These are phyloP conservation scores for Penicillium alfredii DNA, from an alignment of 495 filamentous ascomycete genomes.

Conservation along the genomic window DNA sequence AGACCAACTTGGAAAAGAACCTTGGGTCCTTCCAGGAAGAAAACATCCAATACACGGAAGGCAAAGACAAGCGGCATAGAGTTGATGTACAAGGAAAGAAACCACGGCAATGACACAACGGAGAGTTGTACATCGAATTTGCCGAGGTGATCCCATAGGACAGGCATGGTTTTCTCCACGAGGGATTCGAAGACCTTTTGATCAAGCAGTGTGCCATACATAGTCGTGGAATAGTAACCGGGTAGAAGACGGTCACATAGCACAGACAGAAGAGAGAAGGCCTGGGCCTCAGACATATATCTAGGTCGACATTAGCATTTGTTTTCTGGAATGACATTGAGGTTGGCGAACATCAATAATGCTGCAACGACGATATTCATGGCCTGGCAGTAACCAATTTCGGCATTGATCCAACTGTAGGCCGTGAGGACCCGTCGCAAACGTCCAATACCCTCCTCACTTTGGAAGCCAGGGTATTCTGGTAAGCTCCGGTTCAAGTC, in stretches of 20 bases:
- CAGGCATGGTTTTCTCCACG: conserved; percentile 97
- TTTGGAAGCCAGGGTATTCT: conserved; percentile 96
- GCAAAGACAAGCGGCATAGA: conserved; percentile 98
- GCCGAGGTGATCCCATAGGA: conserved; percentile 93
- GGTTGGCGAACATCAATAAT: conserved; percentile 65
- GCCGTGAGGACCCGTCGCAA: conserved; percentile 86
- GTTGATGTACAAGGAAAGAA: conserved; percentile 96
- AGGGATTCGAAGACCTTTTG: conserved; percentile 95
- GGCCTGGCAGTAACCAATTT: conserved; percentile 96
- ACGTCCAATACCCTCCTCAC: conserved; percentile 87
- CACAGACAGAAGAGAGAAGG: conserved; percentile 88
- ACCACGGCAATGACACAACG: conserved; percentile 96
- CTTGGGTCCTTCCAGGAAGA: conserved; percentile 96
- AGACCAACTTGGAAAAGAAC: conserved; percentile 95
- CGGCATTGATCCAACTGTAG: conserved; percentile 92
- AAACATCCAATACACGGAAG: conserved; percentile 92
- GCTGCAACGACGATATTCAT: conserved; percentile 99
- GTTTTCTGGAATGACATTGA: neutral
- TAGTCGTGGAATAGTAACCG: conserved; percentile 95
- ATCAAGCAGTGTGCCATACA: conserved; percentile 96
- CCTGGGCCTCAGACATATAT: conserved; percentile 95
- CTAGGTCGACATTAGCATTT: conserved; percentile 37
- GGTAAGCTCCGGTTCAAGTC: conserved; percentile 93
- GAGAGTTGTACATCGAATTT: conserved; percentile 98
- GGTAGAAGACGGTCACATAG: conserved; percentile 90